Evolutionary conservation across 768 basidiomycete species (phyloP).

Genomic region (Trametes elegans): DNA sequence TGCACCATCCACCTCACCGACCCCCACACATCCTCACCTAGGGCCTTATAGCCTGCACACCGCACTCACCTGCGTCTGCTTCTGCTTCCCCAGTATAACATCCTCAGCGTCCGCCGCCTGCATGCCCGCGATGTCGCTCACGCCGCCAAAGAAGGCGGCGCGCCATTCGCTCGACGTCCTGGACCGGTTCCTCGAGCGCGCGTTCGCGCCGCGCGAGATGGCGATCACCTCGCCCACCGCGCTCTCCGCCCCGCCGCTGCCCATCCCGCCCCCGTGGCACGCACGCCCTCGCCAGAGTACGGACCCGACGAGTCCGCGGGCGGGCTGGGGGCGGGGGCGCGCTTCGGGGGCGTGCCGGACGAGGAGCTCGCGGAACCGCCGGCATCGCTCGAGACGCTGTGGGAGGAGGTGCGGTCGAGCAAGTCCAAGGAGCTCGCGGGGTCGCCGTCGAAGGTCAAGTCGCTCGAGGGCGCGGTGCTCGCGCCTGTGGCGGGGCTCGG

Average conservation of each 20-base stretch:
- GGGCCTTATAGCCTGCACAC: not conserved
- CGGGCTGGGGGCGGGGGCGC: too few species aligned
- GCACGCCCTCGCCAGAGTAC: not conserved
- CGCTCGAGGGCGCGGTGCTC: conserved; percentile 45
- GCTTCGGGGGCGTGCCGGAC: conserved; percentile 19
- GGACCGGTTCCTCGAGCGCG: conserved; percentile 24
- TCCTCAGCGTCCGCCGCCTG: not conserved
- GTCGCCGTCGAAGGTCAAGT: conserved; percentile 68
- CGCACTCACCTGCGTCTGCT: not conserved
- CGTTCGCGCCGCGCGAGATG: conserved; percentile 19
- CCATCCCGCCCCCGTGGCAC: not conserved
- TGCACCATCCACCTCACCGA: not conserved
- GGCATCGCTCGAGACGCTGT: conserved; percentile 53
- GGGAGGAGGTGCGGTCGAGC: conserved; percentile 61
- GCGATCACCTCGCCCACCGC: not conserved
- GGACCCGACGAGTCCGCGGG: too few species aligned
- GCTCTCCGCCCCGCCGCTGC: not conserved
- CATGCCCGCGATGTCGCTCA: conserved; percentile 3
- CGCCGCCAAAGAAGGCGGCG: conserved; percentile 7
- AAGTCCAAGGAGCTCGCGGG: conserved; percentile 68
- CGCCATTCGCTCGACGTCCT: conserved; percentile 21
- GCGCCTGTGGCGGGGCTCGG: conserved; percentile 2
- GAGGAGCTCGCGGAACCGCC: conserved; percentile 10
- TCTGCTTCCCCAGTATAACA: not conserved
- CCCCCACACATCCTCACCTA: not conserved